A percentile compares a stretch with the other conserved stretches of the same genome.
phyloP scores from a whole-genome alignment of 2,329 filamentous ascomycete species.

The Laburnicola sp. region DNA sequence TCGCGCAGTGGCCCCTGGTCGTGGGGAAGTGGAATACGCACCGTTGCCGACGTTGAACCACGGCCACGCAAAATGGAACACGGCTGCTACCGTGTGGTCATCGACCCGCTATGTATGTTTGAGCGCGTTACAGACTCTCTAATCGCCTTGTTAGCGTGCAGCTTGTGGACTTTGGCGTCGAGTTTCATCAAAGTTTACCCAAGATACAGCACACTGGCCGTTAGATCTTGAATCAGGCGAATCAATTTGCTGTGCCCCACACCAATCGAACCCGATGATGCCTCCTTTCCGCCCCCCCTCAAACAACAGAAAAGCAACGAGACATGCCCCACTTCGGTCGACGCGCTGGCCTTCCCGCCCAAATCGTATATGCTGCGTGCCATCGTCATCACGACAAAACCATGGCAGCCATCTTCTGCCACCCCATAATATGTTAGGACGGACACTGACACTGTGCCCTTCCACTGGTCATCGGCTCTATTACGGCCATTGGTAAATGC shows the following conservation, averaged over 20 bases:
- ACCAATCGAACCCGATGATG: slow-evolving; percentile 20
- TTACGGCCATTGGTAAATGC: no score
- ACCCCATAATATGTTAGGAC: no score
- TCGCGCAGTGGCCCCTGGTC: slow-evolving; percentile 21
- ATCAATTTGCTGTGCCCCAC: slow-evolving; percentile 41
- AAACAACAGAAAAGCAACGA: slow-evolving; percentile 22
- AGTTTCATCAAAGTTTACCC: slow-evolving; percentile 19
- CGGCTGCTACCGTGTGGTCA: background rate
- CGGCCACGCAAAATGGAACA: background rate
- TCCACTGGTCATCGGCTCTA: no score
- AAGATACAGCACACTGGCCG: slow-evolving; percentile 41
- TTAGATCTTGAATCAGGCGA: slow-evolving; percentile 41
- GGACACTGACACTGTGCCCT: no score
- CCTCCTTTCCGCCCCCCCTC: slow-evolving; percentile 24
- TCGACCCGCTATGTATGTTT: background rate
- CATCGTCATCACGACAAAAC: slow-evolving; percentile 3
- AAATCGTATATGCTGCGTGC: slow-evolving; percentile 7
- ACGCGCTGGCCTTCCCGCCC: slow-evolving; percentile 9
- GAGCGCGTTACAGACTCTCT: slow-evolving; percentile 1
- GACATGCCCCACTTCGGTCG: slow-evolving; percentile 13
- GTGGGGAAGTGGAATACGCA: slow-evolving; percentile 3
- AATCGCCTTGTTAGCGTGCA: slow-evolving; percentile 5
- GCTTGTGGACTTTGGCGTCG: slow-evolving; percentile 10
- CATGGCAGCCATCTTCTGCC: background rate
- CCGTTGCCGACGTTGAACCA: background rate